Conservation (phyloP, 2,329 filamentous ascomycete species). For the Colletotrichum brevisporum region DNA sequence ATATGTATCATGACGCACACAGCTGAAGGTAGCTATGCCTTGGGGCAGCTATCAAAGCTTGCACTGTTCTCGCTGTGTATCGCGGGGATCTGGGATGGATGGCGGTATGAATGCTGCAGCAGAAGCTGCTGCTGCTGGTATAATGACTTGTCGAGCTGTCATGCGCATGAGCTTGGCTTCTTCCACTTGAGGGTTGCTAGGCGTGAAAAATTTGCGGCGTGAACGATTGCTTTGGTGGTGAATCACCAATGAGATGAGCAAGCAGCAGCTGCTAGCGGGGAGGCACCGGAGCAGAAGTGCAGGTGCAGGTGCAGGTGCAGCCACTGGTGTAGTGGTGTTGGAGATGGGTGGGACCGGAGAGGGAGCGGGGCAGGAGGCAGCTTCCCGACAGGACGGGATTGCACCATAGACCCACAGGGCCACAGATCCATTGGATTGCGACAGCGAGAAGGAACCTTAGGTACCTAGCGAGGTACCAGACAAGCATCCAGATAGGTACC, state of each 20-base stretch:
- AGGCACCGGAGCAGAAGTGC: constrained; percentile 19
- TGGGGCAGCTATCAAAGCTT: no score
- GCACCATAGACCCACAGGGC: constrained; percentile 1
- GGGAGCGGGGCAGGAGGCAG: constrained; percentile 25
- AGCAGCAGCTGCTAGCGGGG: constrained; percentile 30
- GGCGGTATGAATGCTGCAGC: neutral
- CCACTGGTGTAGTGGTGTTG: constrained; percentile 1
- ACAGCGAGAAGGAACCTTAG: no score
- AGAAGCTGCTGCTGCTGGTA: neutral
- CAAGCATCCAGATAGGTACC: neutral
- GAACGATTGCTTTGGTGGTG: constrained; percentile 14
- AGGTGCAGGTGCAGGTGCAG: no score
- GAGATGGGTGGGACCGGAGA: constrained; percentile 12
- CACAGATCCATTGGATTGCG: no score
- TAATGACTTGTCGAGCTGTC: constrained; percentile 1
- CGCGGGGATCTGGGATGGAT: neutral
- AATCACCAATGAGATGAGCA: constrained; percentile 34
- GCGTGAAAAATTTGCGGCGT: constrained; percentile 35
- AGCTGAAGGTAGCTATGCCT: no score
- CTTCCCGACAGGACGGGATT: constrained; percentile 38
- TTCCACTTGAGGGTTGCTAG: neutral
- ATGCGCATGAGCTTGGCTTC: constrained; percentile 15
- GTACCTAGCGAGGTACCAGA: no score
- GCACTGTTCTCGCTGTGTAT: neutral
- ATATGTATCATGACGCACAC: no score